phyloP scores from a whole-genome alignment of 2,329 filamentous ascomycete species.

The Zymoseptoria tritici region DNA sequence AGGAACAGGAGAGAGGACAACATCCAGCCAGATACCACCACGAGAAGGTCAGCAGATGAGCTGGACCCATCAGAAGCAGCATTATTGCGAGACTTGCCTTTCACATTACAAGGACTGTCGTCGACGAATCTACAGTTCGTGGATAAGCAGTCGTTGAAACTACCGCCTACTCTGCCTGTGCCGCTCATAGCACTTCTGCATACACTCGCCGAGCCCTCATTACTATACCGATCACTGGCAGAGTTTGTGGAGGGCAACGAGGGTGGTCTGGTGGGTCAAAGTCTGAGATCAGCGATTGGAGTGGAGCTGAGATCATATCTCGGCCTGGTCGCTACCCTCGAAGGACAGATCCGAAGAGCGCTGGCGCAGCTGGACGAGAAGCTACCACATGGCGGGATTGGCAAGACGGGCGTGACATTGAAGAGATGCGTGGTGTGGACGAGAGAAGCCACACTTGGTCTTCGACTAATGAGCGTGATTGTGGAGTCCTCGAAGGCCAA shows the following conservation, averaged over 20 bases:
- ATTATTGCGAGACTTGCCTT: slow-evolving; percentile 65
- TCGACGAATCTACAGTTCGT: slow-evolving; percentile 76
- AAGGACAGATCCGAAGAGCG: slow-evolving; percentile 82
- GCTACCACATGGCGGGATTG: slow-evolving; percentile 61
- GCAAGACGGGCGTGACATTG: slow-evolving; percentile 83
- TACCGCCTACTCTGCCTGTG: slow-evolving; percentile 72
- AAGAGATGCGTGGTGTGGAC: slow-evolving; percentile 98
- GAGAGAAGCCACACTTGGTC: slow-evolving; percentile 88
- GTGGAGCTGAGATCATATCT: slow-evolving; percentile 83
- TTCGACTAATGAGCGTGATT: slow-evolving; percentile 88
- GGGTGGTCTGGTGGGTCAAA: slow-evolving; percentile 83
- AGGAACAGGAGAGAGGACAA: slow-evolving; percentile 8
- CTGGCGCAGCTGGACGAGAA: slow-evolving; percentile 64
- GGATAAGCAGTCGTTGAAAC: slow-evolving; percentile 59
- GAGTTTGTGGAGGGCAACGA: slow-evolving; percentile 75
- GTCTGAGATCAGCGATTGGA: slow-evolving; percentile 77
- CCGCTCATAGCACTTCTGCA: slow-evolving; percentile 83
- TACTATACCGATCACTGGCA: slow-evolving; percentile 78
- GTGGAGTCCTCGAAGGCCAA: slow-evolving; percentile 81
- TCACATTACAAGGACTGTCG: slow-evolving; percentile 85
- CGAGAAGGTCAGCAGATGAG: slow-evolving; percentile 3
- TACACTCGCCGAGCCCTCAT: slow-evolving; percentile 81
- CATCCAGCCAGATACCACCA: slow-evolving; percentile 4
- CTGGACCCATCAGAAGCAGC: slow-evolving; percentile 34
- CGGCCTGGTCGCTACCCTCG: slow-evolving; percentile 80